These are phyloP conservation scores for Diaporthe vaccinii DNA, from an alignment of 2,329 filamentous ascomycete genomes.

Conservation along the genomic window DNA sequence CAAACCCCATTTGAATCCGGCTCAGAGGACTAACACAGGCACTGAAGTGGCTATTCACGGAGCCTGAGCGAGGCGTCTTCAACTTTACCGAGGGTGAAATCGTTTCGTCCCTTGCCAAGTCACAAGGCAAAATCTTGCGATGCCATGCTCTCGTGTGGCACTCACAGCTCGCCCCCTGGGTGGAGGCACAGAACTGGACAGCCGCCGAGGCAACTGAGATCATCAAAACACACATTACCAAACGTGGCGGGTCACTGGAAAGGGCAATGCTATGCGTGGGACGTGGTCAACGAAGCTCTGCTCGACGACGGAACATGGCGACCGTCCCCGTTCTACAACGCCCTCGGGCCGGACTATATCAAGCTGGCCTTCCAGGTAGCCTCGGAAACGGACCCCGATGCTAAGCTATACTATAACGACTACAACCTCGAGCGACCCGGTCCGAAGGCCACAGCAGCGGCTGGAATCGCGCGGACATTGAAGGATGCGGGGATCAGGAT, in stretches of 20 bases:
- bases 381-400: constrained; percentile 60
- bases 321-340: constrained; percentile 50
- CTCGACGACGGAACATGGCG: constrained; percentile 64
- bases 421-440: constrained; percentile 68
- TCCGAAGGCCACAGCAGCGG: constrained; percentile 59
- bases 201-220: constrained; percentile 63
- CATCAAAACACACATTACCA: constrained; percentile 66
- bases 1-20: rapidly evolving
- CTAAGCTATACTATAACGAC: constrained; percentile 73
- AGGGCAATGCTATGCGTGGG: constrained; percentile 67
- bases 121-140: constrained; percentile 62
- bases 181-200: constrained; percentile 60
- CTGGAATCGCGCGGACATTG: constrained; percentile 59
- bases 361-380: constrained; percentile 65
- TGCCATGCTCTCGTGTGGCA: constrained; percentile 69
- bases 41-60: constrained; percentile 55
- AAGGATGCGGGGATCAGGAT: constrained; percentile 64
- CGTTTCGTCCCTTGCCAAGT: constrained; percentile 57
- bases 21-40: neutral
- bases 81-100: constrained; percentile 71
- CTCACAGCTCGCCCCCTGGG: constrained; percentile 65
- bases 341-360: constrained; percentile 66
- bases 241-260: constrained; percentile 61
- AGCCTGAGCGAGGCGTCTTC: constrained; percentile 70
- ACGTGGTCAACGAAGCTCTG: constrained; percentile 70